phyloP scores from a whole-genome alignment of 1,139 yeast species.

The Schizosaccharomyces versatilis region DNA sequence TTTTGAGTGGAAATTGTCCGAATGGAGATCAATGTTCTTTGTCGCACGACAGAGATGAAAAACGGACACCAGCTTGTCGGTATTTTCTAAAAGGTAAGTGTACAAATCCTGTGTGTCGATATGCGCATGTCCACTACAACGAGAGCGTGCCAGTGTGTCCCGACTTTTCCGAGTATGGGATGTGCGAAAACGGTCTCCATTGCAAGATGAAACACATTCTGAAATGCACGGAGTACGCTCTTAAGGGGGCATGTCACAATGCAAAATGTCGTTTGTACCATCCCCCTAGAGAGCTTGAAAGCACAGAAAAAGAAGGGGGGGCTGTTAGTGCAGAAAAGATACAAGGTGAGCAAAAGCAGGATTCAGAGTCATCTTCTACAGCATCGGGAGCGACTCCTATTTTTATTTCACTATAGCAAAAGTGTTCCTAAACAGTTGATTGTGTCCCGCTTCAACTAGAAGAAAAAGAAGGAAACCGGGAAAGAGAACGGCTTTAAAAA shows the following conservation, averaged over 20 bases:
- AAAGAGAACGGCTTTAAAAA: too few relatives aligned
- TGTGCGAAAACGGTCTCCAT: conserved; percentile 36
- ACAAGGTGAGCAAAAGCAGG: too few relatives aligned
- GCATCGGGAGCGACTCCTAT: too few relatives aligned
- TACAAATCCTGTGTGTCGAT: conserved; percentile 33
- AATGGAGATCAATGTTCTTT: conserved; percentile 28
- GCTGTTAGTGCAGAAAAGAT: too few relatives aligned
- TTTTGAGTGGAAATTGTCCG: conserved; percentile 28
- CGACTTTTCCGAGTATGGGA: conserved; percentile 46
- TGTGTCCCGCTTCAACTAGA: too few relatives aligned
- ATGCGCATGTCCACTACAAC: conserved; percentile 29
- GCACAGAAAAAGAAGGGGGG: too few relatives aligned
- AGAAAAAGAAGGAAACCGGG: too few relatives aligned
- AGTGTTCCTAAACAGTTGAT: too few relatives aligned
- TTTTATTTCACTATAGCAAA: too few relatives aligned
- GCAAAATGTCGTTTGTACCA: conserved; percentile 9
- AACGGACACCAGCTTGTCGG: conserved; percentile 44
- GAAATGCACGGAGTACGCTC: conserved; percentile 54
- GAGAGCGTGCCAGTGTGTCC: conserved; percentile 34
- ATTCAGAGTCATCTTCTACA: too few relatives aligned
- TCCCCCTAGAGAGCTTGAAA: too few relatives aligned
- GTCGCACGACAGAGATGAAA: conserved; percentile 36
- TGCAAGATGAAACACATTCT: conserved; percentile 39
- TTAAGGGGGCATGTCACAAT: conserved; percentile 31
- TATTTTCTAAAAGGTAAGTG: conserved; percentile 33